phyloP scores from a whole-genome alignment of 345 rosid genomes.

The Aquilaria sinensis region DNA sequence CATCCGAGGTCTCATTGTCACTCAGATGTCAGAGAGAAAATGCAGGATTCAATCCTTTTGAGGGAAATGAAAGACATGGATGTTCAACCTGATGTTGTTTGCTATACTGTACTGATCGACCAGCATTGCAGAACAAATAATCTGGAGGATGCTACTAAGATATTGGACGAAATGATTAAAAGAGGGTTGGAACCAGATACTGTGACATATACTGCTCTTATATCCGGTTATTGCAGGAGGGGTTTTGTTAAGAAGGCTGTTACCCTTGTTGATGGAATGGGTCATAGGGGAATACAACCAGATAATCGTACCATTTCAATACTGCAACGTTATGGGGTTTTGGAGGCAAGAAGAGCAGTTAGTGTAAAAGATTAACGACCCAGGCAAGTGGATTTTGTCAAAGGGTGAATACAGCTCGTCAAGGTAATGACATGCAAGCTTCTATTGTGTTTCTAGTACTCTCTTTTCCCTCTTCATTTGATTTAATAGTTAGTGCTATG shows the following conservation, averaged over 20 bases:
- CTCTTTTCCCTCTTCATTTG: too few species aligned
- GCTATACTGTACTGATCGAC: slow-evolving; percentile 61
- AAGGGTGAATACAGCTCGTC: too few species aligned
- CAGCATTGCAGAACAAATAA: slow-evolving; percentile 43
- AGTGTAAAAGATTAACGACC: neutral
- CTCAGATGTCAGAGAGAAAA: slow-evolving; percentile 11
- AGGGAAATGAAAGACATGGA: slow-evolving; percentile 31
- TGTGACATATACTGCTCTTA: slow-evolving; percentile 47
- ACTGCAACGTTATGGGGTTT: slow-evolving; percentile 15
- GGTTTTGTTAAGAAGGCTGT: slow-evolving; percentile 40
- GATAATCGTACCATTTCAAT: slow-evolving; percentile 15
- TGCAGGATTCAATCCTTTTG: slow-evolving; percentile 25
- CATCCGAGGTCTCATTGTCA: slow-evolving; percentile 8
- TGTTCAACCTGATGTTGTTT: slow-evolving; percentile 41
- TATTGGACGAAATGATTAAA: slow-evolving; percentile 43
- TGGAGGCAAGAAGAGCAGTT: slow-evolving; percentile 22
- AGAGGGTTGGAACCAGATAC: slow-evolving; percentile 58
- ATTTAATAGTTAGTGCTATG: too few species aligned
- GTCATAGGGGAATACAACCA: slow-evolving; percentile 23
- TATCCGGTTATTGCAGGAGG: slow-evolving; percentile 30
- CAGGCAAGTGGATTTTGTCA: too few species aligned
- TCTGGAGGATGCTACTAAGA: slow-evolving; percentile 28
- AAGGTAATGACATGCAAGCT: too few species aligned
- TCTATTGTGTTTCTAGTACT: too few species aligned
- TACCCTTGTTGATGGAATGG: slow-evolving; percentile 35